Conservation (phyloP, 257 asterid species). For the Scutellaria baicalensis region DNA sequence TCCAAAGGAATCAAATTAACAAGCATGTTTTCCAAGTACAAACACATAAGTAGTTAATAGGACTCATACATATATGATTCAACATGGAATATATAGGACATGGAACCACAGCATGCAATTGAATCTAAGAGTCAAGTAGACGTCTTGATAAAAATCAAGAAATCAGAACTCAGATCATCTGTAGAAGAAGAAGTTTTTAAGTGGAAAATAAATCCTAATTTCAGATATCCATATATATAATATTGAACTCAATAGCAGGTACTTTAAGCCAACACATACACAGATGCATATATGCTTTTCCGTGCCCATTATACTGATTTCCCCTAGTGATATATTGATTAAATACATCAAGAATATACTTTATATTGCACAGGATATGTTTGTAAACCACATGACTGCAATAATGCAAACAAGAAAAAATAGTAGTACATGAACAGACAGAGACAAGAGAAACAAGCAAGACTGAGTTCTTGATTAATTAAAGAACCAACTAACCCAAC, state of each 20-base stretch:
- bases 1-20: constrained; percentile 7
- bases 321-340: not conserved
- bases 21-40: not conserved
- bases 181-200: not conserved
- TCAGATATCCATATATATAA: not conserved
- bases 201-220: too few species aligned
- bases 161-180: not conserved
- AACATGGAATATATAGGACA: not conserved
- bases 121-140: not conserved
- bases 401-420: not conserved
- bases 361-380: not conserved
- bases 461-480: not conserved
- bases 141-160: not conserved
- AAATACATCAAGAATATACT: not conserved
- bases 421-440: not conserved
- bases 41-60: not conserved
- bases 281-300: not conserved
- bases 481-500: not conserved
- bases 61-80: too few species aligned
- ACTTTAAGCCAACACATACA: not conserved
- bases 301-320: not conserved
- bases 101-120: not conserved
- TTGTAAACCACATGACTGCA: not conserved
- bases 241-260: not conserved
- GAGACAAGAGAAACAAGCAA: not conserved